Conservation (phyloP, 345 rosid genomes). For the Salix udensis region DNA sequence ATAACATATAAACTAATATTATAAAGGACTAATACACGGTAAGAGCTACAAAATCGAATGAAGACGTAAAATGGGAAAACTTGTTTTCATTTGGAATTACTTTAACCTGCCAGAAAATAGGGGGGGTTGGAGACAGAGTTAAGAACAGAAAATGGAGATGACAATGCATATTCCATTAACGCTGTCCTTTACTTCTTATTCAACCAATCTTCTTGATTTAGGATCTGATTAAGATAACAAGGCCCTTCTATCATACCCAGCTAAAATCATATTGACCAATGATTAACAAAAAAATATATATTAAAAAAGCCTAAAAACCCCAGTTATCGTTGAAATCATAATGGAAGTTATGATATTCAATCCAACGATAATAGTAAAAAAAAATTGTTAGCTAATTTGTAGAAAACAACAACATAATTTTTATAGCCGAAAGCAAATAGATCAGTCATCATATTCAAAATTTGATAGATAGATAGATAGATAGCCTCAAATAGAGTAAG, state of each 20-base stretch:
- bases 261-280: not conserved
- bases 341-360: not conserved
- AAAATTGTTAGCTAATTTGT: not conserved
- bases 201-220: not conserved
- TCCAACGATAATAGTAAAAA: not conserved
- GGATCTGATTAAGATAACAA: not conserved
- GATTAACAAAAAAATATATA: not conserved
- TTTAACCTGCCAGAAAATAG: too few species aligned
- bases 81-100: too few species aligned
- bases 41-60: not conserved
- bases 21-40: not conserved
- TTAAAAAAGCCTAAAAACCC: not conserved
- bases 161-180: too few species aligned
- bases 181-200: not conserved
- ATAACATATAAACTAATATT: not conserved
- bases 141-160: too few species aligned
- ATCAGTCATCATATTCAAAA: not conserved
- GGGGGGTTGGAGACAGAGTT: too few species aligned
- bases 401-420: not conserved
- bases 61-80: not conserved
- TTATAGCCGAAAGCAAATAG: not conserved
- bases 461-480: not conserved
- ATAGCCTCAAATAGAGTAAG: not conserved
- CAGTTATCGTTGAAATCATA: not conserved
- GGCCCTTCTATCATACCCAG: not conserved